Percentiles rank a stretch among this genome's conserved stretches.
Conservation (phyloP, 2,329 filamentous ascomycete species). For the Polytolypa hystricis region DNA sequence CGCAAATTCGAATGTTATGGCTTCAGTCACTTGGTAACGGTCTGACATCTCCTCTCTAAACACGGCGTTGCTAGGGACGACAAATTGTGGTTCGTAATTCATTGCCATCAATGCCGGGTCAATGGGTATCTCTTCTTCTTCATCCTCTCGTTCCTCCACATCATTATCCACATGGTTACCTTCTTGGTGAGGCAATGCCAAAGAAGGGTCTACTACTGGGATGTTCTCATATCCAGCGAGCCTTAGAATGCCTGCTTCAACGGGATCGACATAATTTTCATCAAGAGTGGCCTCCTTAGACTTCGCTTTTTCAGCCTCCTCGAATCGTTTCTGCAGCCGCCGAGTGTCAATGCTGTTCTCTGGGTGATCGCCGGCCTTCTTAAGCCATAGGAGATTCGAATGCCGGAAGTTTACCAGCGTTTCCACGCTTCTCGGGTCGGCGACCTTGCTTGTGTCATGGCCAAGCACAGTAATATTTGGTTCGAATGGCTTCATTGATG, state of each 20-base stretch:
- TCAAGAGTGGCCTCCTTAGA: slow-evolving; percentile 35
- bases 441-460: slow-evolving; percentile 80
- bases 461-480: slow-evolving; percentile 81
- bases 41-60: slow-evolving; percentile 19
- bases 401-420: slow-evolving; percentile 80
- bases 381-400: slow-evolving; percentile 78
- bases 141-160: slow-evolving; percentile 4
- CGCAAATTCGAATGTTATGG: slow-evolving; percentile 25
- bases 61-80: slow-evolving; percentile 19
- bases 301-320: slow-evolving; percentile 44
- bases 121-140: slow-evolving; percentile 28
- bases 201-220: not conserved
- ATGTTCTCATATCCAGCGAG: slow-evolving; percentile 14
- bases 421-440: slow-evolving; percentile 84
- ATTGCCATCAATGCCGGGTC: slow-evolving; percentile 29
- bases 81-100: slow-evolving; percentile 10
- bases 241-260: slow-evolving; percentile 16
- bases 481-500: slow-evolving; percentile 64
- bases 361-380: slow-evolving; percentile 43
- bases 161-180: slow-evolving; percentile 10
- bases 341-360: slow-evolving; percentile 19
- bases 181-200: slow-evolving; percentile 2
- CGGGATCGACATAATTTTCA: slow-evolving; percentile 34
- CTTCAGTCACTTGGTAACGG: slow-evolving; percentile 22
- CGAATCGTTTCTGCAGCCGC: slow-evolving; percentile 37